phyloP scores from a whole-genome alignment of 345 rosid genomes.

The Bruguiera parviflora region DNA sequence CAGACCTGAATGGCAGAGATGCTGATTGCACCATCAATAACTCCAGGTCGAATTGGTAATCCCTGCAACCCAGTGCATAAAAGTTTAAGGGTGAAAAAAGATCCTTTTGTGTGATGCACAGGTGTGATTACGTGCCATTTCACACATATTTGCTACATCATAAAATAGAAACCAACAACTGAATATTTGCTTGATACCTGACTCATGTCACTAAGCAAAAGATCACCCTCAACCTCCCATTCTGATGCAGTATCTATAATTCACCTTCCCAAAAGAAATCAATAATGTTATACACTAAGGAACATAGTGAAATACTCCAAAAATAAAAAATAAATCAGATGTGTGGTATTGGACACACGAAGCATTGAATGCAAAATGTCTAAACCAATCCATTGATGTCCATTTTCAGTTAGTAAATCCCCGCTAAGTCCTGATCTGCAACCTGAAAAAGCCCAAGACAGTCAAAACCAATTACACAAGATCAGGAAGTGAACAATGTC shows the following conservation, averaged over 20 bases:
- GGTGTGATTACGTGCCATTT: too few relatives aligned
- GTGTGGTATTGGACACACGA: constrained; percentile 32
- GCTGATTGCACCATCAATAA: constrained; percentile 89
- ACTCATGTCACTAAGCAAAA: constrained; percentile 89
- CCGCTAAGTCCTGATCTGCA: constrained; percentile 96
- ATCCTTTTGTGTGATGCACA: not conserved
- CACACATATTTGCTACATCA: too few relatives aligned
- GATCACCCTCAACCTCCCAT: constrained; percentile 40
- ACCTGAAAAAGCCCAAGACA: constrained; percentile 39
- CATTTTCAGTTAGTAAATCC: constrained; percentile 72
- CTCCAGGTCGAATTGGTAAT: constrained; percentile 75
- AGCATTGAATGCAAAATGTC: constrained; percentile 47
- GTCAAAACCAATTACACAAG: not conserved
- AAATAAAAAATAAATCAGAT: not conserved
- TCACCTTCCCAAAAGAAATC: too few relatives aligned
- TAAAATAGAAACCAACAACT: not conserved
- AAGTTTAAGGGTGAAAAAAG: not conserved
- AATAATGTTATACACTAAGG: too few relatives aligned
- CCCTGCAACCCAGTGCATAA: constrained; percentile 47
- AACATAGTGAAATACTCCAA: not conserved
- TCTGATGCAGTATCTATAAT: too few relatives aligned
- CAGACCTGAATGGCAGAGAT: constrained; percentile 89
- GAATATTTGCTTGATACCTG: constrained; percentile 46
- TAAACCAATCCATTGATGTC: constrained; percentile 88
- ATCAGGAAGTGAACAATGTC: not conserved